Evolutionary conservation across 2,329 filamentous ascomycete species (phyloP), one percentile per base, ranked within the genome.

Genomic region (Arthrobotrys iridis): DNA sequence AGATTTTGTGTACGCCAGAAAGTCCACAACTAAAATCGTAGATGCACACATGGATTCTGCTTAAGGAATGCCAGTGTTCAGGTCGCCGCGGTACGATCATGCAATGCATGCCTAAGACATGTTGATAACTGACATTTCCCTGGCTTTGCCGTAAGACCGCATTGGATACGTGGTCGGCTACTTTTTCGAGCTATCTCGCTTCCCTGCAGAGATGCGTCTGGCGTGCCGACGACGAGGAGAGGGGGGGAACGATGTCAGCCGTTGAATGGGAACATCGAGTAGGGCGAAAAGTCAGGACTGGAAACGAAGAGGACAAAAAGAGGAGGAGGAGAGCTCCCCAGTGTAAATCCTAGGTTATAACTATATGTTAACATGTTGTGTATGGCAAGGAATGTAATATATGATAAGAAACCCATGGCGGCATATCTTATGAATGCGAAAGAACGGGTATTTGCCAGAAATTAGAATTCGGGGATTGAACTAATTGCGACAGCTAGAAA

Each of bases 41-140:
- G 3, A 24, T 30, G 24, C 24, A 30, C 26, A n/a, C 11, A 22
- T n/a, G 24, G 24, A 11, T 35, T 6, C 18, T 55, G 11, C 22
- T 37, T 1, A 18, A 55, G 20, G 50, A 55, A 24, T 22, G 8
- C 15, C 50, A 55, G 7, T n/a, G 30, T 13, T 37, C n/a, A 37
- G 18, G 18, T 55, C 30, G 50, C 50, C 50, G 50, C 50, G 30
- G 30, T 22, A 24, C 30, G 50, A 30, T 26, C 28, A 55, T 20
- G 18, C 30, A 37, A 55, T 55, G 50, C 50, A 55, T 4, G n/a
- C 50, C 50, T 55, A 55, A 55, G 50, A 55, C 50, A 55, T 55
- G 2, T 30, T 37, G 50, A 55, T 55, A 55, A 55, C 28, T 55
- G 15, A 55, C 28, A 55, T 30, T 37, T 55, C 37, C 18, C 20